A percentile compares a stretch with the other conserved stretches of the same genome.
phyloP scores from a whole-genome alignment of 257 asterid genomes.

The Nicotiana noctiflora region DNA sequence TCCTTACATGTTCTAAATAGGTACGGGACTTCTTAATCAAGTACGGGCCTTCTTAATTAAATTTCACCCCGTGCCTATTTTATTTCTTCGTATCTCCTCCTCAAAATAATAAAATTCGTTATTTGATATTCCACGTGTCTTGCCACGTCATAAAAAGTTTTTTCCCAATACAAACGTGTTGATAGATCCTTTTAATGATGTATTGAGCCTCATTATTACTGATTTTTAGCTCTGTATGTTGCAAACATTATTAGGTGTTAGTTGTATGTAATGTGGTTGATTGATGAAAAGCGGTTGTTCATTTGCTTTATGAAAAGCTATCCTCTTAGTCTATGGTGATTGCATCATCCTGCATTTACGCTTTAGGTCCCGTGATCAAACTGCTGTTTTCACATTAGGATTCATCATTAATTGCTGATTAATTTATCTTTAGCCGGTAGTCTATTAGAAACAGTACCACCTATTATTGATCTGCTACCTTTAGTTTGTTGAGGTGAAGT shows the following conservation, averaged over 20 bases:
- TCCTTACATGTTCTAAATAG: no score
- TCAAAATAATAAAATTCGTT: no score
- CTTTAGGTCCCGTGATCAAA: background rate
- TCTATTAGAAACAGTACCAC: background rate
- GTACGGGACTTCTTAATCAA: no score
- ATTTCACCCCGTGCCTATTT: no score
- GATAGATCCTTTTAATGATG: background rate
- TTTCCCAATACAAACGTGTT: no score
- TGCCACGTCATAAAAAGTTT: no score
- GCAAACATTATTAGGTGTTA: background rate
- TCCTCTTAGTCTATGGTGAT: background rate
- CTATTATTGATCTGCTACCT: background rate
- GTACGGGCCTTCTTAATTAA: no score
- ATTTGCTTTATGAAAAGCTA: background rate
- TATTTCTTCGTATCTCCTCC: no score
- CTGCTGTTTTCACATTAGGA: background rate
- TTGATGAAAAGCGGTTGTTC: background rate
- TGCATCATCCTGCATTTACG: background rate
- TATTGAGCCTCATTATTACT: background rate
- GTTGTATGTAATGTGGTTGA: background rate
- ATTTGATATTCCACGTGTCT: no score
- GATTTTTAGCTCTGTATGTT: background rate
- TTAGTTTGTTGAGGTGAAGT: background rate
- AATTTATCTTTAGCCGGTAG: background rate
- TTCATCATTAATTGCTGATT: background rate